Evolutionary conservation across 306 rosid genomes (phyloP).

Genomic region (Ochetophila trinervis): DNA sequence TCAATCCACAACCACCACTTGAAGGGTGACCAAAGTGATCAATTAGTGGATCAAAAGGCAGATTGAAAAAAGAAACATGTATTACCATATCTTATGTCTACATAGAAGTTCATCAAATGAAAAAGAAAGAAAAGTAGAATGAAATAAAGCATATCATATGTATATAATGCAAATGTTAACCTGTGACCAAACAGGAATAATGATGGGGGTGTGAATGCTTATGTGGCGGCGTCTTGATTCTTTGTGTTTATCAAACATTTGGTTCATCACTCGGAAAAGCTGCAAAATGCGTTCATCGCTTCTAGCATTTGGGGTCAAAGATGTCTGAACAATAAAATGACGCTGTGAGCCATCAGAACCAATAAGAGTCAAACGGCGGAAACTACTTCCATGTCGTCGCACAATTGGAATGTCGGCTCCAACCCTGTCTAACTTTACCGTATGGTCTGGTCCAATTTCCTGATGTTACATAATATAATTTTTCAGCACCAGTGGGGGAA

Average conservation of each 20-base stretch:
- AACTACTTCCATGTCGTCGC: constrained; percentile 98
- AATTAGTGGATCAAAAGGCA: background rate
- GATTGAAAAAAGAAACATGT: background rate
- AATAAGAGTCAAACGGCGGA: constrained; percentile 91
- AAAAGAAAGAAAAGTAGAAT: background rate
- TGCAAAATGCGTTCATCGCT: constrained; percentile 98
- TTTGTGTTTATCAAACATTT: constrained; percentile 99
- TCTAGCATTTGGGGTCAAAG: constrained; percentile 96
- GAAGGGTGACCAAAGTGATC: background rate
- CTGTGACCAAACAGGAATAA: constrained; percentile 99
- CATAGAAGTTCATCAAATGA: background rate
- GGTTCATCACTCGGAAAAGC: constrained; percentile 98
- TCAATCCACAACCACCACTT: background rate
- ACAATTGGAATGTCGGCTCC: constrained; percentile 99
- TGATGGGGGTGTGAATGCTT: constrained; percentile 90
- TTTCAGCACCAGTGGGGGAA: constrained; percentile 24
- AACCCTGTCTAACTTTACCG: constrained; percentile 89
- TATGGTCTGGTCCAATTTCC: constrained; percentile 98
- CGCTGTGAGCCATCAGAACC: constrained; percentile 99
- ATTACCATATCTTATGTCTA: too few relatives aligned
- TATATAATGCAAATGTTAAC: constrained; percentile 32
- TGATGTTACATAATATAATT: constrained; percentile 27
- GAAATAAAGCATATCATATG: constrained; percentile 4
- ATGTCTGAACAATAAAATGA: constrained; percentile 97
- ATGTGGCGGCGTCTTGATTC: constrained; percentile 99